Percentiles rank a stretch among this genome's conserved stretches.
Conservation (phyloP, 1,139 yeast species). For the Spathaspora sp. region DNA sequence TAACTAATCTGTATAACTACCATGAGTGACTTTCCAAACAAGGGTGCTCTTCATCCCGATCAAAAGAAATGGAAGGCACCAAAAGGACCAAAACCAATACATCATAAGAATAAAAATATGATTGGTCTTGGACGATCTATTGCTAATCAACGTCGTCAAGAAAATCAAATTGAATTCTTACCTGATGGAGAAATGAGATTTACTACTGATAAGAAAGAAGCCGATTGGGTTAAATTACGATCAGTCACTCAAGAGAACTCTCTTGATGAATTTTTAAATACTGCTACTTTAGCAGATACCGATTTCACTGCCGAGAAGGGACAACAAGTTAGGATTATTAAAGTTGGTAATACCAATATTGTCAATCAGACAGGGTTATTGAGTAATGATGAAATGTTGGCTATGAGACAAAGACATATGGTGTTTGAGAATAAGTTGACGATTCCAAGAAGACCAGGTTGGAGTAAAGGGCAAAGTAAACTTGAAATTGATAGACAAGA, state of each 20-base stretch:
- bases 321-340: constrained; percentile 80
- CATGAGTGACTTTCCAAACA: constrained; percentile 18
- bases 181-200: constrained; percentile 88
- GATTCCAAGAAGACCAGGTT: constrained; percentile 92
- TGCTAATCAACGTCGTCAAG: constrained; percentile 69
- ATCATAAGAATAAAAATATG: constrained; percentile 75
- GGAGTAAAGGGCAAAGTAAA: constrained; percentile 74
- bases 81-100: constrained; percentile 89
- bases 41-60: constrained; percentile 48
- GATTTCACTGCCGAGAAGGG: constrained; percentile 93
- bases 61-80: constrained; percentile 62
- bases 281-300: constrained; percentile 94
- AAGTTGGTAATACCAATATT: constrained; percentile 61
- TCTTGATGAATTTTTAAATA: constrained; percentile 87
- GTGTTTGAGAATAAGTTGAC: constrained; percentile 77
- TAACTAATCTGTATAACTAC: neutral
- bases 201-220: constrained; percentile 80
- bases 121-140: constrained; percentile 87
- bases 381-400: constrained; percentile 65
- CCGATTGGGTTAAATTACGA: constrained; percentile 84
- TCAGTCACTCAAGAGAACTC: constrained; percentile 95
- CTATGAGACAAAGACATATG: constrained; percentile 64
- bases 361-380: constrained; percentile 51
- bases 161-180: constrained; percentile 65
- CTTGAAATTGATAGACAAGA: constrained; percentile 83